Evolutionary conservation across 257 asterid species (phyloP), one percentile per base, ranked within the genome.

Genomic region (Solanum chaucha): DNA sequence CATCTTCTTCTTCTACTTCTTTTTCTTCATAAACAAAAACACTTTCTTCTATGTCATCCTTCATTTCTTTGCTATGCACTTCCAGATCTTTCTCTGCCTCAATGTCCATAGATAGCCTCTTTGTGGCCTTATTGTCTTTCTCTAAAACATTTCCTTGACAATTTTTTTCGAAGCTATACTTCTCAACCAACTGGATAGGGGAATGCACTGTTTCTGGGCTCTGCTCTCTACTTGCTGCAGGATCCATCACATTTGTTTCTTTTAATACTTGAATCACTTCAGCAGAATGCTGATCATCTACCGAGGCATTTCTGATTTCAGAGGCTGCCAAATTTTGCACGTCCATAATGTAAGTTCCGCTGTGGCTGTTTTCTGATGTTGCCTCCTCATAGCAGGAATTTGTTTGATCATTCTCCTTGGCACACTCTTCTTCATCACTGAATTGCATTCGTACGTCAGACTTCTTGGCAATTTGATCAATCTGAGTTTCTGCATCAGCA

Each of bases 291-390:
- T 77, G 36, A 41, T 40, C 5, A 41, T 24, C 59, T 77, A 77
- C 17, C 9, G n/a, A 77, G 35, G 58, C 75, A 2, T 55, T 35
- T 13, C 19, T 71, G 46, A 84, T 78, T 77, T 3, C 88, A 73
- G 71, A 40, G 22, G 89, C 55, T n/a, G 19, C 88, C 75, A 84
- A 87, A 48, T 59, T 86, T 85, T 86, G 90, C 77, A 28, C 28
- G 26, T 67, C 22, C 38, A 38, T 74, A 26, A n/a, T 80, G 75
- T 32, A 74, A 75, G 40, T 55, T 71, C 48, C 36, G 59, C 65
- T 2, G 32, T 5, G 70, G 15, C 48, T 65, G 72, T 58, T 65
- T 67, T 74, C 91, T 22, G 87, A 87, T 10, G 28, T 71, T 78
- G 67, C 75, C 71, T 75, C 61, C 51, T 83, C 86, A 7, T n/a